Evolutionary conservation across 345 rosid species (phyloP), one percentile per base, ranked within the genome.

Genomic region (Camelina laxa): DNA sequence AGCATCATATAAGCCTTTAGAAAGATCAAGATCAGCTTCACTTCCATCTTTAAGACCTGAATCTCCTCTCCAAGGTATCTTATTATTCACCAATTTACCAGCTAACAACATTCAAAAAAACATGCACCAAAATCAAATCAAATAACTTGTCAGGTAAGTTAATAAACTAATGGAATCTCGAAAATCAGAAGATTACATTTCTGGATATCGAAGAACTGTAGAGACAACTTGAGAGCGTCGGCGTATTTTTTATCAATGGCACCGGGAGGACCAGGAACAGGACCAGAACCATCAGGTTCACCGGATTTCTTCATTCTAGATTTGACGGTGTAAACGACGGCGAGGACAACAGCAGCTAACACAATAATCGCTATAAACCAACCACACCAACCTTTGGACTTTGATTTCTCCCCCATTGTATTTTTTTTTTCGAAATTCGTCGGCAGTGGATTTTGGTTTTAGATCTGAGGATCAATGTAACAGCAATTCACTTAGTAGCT

Each of bases 1-100:
- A 5, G 99, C 99, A 78, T 95, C 99, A 14, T 86, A 95, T 87
- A 95, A 75, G 36, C 99, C 99, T 76, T 91, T 83, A 0, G 97
- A 88, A 9, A 96, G 90, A 84, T 91, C 97, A 51, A 88, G 24
- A 7, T 71, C 38, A 1, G 81, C 92, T 3, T 72, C 83, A 27
- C 84, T 95, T 57, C 99, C 99, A 79, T 95, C 99, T 3, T 82
- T 66, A 3, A 89, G 82, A 41, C 82, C 96, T 15, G 98, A 92
- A 84, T 96, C 83, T 64, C 99, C 99, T 85, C 99, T 88, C 99
- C 99, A 95, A 0, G 85, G 5, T 80, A 92, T 85, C 38, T 84
- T 74, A 60, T 88, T 85, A n/a, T 87, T 64, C 71, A 19, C 91
- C 81, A 92, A 77, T 70, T 77, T 78, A 19, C 98, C 99, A 77